Evolutionary conservation across 176 grass and related monocot species (phyloP).

Genomic region (Zea mays): Zm-B73-REFERENCE-NAM-5.0 NC_050098.1:182679501-182680000

Average conservation of each 20-base stretch:
- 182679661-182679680: not conserved
- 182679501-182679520: not conserved
- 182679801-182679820: not conserved
- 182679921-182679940: too few species aligned
- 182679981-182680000: too few species aligned
- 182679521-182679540: not conserved
- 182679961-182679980: too few species aligned
- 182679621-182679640: not conserved
- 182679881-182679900: not conserved
- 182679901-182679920: not conserved
- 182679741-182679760: not conserved
- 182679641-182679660: not conserved
- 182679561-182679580: not conserved
- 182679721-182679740: not conserved
- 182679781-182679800: not conserved
- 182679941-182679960: too few species aligned
- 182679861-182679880: not conserved
- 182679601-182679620: not conserved
- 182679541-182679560: not conserved
- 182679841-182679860: not conserved
- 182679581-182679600: not conserved
- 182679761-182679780: not conserved
- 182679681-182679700: not conserved
- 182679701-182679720: not conserved
- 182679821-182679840: slow-evolving; percentile 1